These are phyloP conservation scores for Typha latifolia DNA, from an alignment of 176 grass and related monocot genomes.

Conservation along the genomic window DNA sequence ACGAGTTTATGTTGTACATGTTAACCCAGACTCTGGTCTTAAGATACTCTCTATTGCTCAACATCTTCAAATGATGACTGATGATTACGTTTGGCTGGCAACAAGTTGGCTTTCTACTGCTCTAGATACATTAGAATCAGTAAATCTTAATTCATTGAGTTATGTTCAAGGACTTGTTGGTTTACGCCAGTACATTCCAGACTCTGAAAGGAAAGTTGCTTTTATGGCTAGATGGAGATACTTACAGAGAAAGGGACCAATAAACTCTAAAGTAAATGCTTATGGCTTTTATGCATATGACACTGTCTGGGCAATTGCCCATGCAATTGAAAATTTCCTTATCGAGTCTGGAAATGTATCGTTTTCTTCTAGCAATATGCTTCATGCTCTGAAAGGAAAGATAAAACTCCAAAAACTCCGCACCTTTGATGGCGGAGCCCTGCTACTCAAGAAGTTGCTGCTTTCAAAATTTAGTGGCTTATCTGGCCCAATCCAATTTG, in stretches of 20 bases:
- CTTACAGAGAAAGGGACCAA: slow-evolving; percentile 1
- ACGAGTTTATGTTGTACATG: slow-evolving; percentile 26
- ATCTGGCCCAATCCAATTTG: slow-evolving; percentile 22
- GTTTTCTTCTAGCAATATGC: slow-evolving; percentile 17
- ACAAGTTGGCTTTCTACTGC: slow-evolving; percentile 23
- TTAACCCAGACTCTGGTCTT: slow-evolving; percentile 22
- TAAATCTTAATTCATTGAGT: neutral
- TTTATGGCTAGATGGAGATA: slow-evolving; percentile 15
- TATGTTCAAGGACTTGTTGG: slow-evolving; percentile 18
- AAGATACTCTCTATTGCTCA: slow-evolving; percentile 16
- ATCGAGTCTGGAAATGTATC: slow-evolving; percentile 14
- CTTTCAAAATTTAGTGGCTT: slow-evolving; percentile 14
- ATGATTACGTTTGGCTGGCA: slow-evolving; percentile 22
- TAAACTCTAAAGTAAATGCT: slow-evolving; percentile 4
- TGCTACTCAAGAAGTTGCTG: slow-evolving; percentile 10
- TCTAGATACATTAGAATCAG: slow-evolving; percentile 5
- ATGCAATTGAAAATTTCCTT: slow-evolving; percentile 22
- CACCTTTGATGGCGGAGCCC: slow-evolving; percentile 18
- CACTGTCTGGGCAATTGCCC: slow-evolving; percentile 17
- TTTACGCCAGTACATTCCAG: slow-evolving; percentile 20
- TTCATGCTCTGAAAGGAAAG: slow-evolving; percentile 8
- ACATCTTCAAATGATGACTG: slow-evolving; percentile 20
- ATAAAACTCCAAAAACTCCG: slow-evolving; percentile 12
- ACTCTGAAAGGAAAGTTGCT: slow-evolving; percentile 8
- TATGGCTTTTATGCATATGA: slow-evolving; percentile 23